Evolutionary conservation across 2,329 filamentous ascomycete species (phyloP).

Genomic region (Penicillium frequentans): DNA sequence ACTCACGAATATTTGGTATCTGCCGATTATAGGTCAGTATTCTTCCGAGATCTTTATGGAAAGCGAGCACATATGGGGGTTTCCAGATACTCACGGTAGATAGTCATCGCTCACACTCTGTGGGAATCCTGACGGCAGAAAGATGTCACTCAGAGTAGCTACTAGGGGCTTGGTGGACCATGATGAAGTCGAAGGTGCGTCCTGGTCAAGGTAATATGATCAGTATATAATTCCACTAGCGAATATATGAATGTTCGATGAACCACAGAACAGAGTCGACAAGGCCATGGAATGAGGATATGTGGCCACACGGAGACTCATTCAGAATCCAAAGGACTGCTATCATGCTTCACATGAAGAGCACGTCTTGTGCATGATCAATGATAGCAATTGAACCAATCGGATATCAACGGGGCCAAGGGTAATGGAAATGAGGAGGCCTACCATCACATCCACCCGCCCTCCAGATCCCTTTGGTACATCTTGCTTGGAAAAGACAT

Average conservation of each 20-base stretch:
- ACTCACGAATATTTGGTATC: conserved; percentile 68
- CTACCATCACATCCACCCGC: conserved; percentile 48
- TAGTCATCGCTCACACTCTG: conserved; percentile 85
- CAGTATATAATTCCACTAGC: neutral
- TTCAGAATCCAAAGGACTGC: no score
- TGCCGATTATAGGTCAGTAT: conserved; percentile 31
- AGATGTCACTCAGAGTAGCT: conserved; percentile 63
- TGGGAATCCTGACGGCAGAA: conserved; percentile 85
- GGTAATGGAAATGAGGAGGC: conserved; percentile 9
- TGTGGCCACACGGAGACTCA: neutral
- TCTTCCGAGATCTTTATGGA: neutral
- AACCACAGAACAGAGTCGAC: neutral
- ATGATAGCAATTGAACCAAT: neutral
- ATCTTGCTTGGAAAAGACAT: conserved; percentile 44
- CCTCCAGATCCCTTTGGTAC: conserved; percentile 18
- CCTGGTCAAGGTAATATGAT: neutral
- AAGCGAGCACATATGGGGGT: neutral
- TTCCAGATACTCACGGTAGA: conserved; percentile 55
- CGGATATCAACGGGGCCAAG: neutral
- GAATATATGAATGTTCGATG: neutral
- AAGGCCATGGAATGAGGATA: neutral
- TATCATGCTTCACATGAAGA: neutral
- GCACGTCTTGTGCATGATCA: neutral
- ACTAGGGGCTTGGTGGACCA: conserved; percentile 28
- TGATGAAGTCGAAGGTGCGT: conserved; percentile 4